Base-by-base conservation (phyloP, 2,329 filamentous ascomycete genomes). In the Teratosphaeria destructans region DNA sequence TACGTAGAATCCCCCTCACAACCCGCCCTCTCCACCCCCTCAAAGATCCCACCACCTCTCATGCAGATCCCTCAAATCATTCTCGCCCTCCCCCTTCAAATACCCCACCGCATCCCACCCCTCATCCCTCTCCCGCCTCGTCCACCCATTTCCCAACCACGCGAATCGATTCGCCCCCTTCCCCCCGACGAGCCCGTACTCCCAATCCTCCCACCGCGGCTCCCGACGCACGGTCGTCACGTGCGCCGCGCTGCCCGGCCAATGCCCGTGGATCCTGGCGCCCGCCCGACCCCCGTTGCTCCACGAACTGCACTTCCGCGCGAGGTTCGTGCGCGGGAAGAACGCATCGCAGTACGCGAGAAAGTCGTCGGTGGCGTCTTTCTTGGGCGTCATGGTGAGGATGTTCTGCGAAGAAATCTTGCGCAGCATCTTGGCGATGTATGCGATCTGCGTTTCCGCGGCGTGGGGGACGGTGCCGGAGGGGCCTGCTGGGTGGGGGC, bases 321-420 rank as follows among this genome's bases (percentile, higher is more conserved):
- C 53, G 59, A 59, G 63, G 19, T 63, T 61, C 2, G 61, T 63
- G 1, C 55, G 19, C 49, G 57, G 39, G 54, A 64, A 60, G 53
- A 61, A 63, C 11, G 39, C 68, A 57, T 72, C 67, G 6, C 58
- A 61, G 53, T 71, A 72, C 14, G 61, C 60, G 47, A 68, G 66
- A 59, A 67, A 71, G 34, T 70, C 68, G n/a, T 69, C 68, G 23
- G 70, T 59, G 12, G 61, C 66, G 5, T 67, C 67, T 43, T 60
- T 57, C 56, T 67, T 67, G 11, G 67, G 66, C 26, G 63, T 62
- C 10, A 71, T 60, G 35, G 32, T 65, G 39, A 65, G 65, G 60
- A 71, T 68, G 52, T 69, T 67, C 56, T 71, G 67, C 53, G 62
- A 59, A 14, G 65, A 60, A 5, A 71, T 68, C 62, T 71, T 71